Percentiles rank a stretch among this genome's conserved stretches.
phyloP scores from a whole-genome alignment of 2,329 filamentous ascomycete genomes.

The Keithomyces neogunnii region DNA sequence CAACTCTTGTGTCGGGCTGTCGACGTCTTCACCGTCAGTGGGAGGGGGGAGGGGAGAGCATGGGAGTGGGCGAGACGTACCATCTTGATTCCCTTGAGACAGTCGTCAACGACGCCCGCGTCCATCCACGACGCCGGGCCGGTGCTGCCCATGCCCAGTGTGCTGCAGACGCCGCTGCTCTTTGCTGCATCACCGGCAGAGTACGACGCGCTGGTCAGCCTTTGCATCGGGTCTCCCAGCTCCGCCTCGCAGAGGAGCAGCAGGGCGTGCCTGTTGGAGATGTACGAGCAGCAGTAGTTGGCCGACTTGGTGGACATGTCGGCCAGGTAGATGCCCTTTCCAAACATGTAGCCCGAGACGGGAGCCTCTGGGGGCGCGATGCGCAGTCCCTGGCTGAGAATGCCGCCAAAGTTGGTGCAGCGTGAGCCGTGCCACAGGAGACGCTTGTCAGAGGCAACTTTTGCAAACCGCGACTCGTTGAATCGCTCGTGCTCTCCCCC shows the following conservation, averaged over 20 bases:
- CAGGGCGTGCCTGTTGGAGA: conserved; percentile 61
- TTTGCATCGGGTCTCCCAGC: conserved; percentile 66
- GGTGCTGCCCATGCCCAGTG: conserved; percentile 58
- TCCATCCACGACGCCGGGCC: conserved; percentile 70
- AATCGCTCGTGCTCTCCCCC: conserved; percentile 65
- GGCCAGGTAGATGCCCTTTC: conserved; percentile 81
- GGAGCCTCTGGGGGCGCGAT: conserved; percentile 83
- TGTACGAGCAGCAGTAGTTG: conserved; percentile 58
- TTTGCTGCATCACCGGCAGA: conserved; percentile 57
- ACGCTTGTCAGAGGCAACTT: conserved; percentile 55
- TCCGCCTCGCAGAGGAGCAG: conserved; percentile 74
- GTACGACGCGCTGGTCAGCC: conserved; percentile 49
- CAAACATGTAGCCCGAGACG: conserved; percentile 77
- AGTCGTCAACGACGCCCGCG: conserved; percentile 54
- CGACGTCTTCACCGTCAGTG: background rate
- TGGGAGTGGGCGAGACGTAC: conserved; percentile 32
- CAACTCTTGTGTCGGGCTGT: conserved; percentile 40
- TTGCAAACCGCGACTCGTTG: conserved; percentile 43
- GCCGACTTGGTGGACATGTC: conserved; percentile 80
- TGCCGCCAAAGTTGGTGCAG: conserved; percentile 77
- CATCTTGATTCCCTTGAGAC: conserved; percentile 62
- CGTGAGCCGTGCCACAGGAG: conserved; percentile 85
- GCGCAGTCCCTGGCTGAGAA: conserved; percentile 78
- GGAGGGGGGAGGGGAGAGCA: background rate
- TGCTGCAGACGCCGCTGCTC: conserved; percentile 52